These are phyloP conservation scores for Gremmenia infestans DNA, from an alignment of 2,329 filamentous ascomycete genomes.

Conservation along the genomic window DNA sequence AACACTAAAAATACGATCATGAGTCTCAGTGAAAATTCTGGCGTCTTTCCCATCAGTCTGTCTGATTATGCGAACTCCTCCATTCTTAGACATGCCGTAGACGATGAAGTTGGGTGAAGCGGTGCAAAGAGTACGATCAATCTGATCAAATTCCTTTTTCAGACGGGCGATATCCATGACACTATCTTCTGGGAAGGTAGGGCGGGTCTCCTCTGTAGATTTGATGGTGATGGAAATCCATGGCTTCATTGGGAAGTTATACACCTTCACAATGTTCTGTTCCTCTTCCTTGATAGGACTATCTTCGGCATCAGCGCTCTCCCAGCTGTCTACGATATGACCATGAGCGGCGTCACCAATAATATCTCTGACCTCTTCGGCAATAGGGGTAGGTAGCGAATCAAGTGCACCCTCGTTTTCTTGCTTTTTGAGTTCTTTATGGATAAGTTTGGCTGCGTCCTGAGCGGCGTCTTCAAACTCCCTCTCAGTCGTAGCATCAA, in stretches of 20 bases:
- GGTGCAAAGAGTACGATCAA: constrained; percentile 87
- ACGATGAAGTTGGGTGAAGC: constrained; percentile 89
- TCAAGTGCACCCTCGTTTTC: constrained; percentile 51
- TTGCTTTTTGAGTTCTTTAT: constrained; percentile 51
- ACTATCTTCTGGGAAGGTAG: constrained; percentile 68
- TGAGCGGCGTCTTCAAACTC: constrained; percentile 49
- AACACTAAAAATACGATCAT: constrained; percentile 94
- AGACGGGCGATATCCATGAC: constrained; percentile 90
- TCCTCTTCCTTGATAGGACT: constrained; percentile 62
- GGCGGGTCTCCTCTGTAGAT: constrained; percentile 49
- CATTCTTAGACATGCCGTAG: constrained; percentile 90
- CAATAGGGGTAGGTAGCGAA: constrained; percentile 46
- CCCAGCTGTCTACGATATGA: constrained; percentile 79
- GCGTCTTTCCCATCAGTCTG: constrained; percentile 91
- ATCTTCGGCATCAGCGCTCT: constrained; percentile 73
- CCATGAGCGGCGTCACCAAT: constrained; percentile 50
- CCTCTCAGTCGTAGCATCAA: constrained; percentile 46
- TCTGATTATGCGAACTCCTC: constrained; percentile 86
- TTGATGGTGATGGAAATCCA: constrained; percentile 85
- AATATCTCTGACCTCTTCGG: constrained; percentile 52
- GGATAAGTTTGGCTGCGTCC: constrained; percentile 43
- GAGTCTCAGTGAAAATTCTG: constrained; percentile 84
- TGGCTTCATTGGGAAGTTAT: constrained; percentile 94
- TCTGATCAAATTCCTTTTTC: constrained; percentile 97
- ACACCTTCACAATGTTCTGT: constrained; percentile 67